These are phyloP conservation scores for Tetradesmus lagerheimii DNA, from an alignment of 139 green algal genomes.

Conservation along the genomic window DNA sequence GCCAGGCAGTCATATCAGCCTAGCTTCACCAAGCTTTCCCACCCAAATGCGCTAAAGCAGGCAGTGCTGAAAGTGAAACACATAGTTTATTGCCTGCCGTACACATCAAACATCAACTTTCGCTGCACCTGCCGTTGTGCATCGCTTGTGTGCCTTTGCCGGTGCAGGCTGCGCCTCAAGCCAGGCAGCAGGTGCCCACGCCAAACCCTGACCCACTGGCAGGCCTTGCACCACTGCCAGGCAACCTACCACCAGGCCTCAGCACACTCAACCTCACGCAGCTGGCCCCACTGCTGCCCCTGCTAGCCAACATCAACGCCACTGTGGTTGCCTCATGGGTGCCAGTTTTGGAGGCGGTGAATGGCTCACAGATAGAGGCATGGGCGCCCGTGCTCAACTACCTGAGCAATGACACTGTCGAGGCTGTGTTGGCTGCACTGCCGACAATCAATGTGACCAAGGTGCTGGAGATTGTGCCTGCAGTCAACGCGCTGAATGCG, in stretches of 20 bases:
- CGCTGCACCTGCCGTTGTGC: no score
- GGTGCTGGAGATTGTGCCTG: conserved; percentile 3
- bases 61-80: no score
- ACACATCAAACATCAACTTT: background rate
- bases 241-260: background rate
- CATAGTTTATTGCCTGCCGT: no score
- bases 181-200: background rate
- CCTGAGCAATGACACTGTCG: background rate
- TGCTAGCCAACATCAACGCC: conserved; percentile 23
- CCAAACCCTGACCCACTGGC: background rate
- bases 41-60: no score
- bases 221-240: background rate
- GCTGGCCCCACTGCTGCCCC: conserved; percentile 24
- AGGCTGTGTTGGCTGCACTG: conserved; percentile 22
- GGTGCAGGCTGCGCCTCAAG: background rate
- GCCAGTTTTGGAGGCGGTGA: background rate
- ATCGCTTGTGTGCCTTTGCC: background rate
- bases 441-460: background rate
- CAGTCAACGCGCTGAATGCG: background rate
- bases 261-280: conserved; percentile 16
- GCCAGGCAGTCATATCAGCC: no score
- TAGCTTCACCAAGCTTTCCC: no score
- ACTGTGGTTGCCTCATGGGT: conserved; percentile 17
- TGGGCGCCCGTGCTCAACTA: conserved; percentile 5
- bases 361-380: background rate